Conservation (phyloP, 2,329 filamentous ascomycete genomes). For the Colletotrichum sp. region DNA sequence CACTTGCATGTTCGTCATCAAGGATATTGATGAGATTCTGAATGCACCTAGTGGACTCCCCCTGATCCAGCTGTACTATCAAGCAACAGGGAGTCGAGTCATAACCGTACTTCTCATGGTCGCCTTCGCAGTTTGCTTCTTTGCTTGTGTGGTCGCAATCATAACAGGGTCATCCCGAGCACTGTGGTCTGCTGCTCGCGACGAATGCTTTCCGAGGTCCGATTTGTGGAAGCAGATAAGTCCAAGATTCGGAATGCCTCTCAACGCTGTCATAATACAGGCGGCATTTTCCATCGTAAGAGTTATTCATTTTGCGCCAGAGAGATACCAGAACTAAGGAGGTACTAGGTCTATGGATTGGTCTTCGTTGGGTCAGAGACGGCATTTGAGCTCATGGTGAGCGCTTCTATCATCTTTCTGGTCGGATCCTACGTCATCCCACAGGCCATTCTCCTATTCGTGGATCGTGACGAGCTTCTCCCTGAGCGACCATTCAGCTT, state of each 20-base stretch:
- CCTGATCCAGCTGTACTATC: not conserved
- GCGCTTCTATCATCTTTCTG: slow-evolving; percentile 29
- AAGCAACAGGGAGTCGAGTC: not conserved
- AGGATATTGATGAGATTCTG: not conserved
- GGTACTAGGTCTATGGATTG: slow-evolving; percentile 28
- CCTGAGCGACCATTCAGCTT: slow-evolving; percentile 28
- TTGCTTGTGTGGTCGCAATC: not conserved
- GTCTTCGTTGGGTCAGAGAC: slow-evolving; percentile 34
- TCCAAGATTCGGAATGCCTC: slow-evolving; percentile 26
- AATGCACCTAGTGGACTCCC: not conserved
- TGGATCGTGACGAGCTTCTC: slow-evolving; percentile 28
- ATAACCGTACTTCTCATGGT: not conserved
- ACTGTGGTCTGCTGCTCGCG: not conserved
- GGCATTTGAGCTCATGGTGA: slow-evolving; percentile 31
- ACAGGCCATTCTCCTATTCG: slow-evolving; percentile 28
- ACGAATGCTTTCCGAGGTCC: slow-evolving; percentile 26
- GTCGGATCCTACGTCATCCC: slow-evolving; percentile 30
- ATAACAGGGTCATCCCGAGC: not conserved
- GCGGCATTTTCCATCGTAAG: not conserved
- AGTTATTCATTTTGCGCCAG: not conserved
- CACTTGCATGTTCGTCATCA: not conserved
- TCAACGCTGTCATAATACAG: slow-evolving; percentile 24
- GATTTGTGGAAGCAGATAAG: slow-evolving; percentile 27
- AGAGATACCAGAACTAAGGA: not conserved
- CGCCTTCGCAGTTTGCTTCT: not conserved